Evolutionary conservation across 2,329 filamentous ascomycete genomes (phyloP), one percentile per base, ranked within the genome.

Genomic region (Ophiocordyceps camponoti-saundersi): DNA sequence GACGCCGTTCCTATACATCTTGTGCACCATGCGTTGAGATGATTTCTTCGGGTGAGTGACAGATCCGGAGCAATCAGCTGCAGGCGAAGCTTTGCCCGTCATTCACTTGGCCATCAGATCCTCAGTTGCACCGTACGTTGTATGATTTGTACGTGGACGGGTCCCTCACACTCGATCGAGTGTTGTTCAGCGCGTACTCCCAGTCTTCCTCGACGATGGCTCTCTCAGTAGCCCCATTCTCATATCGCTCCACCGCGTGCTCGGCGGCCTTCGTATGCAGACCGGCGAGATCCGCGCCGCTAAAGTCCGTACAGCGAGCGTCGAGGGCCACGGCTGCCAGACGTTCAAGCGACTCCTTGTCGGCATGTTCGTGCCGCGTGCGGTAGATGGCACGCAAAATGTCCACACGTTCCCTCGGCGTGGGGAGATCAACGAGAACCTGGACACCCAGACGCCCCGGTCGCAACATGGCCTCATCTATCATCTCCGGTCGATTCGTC

Each of bases 401-500:
- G 48, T 93, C 87, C 0, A 85, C 84, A 15, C 92, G 75, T 59
- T 95, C 88, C 8, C 80, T 72, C 0, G 81, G 70, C 23, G 79
- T 81, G 0, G 92, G 92, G 0, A 96, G 67, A 56, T 92, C 89
- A 39, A 98, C 83, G 55, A 90, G 95, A 23, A 96, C 73, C n/a
- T 82, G 77, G 0, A 82, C 90, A 52, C 89, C 90, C 1, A 98
- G 72, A 23, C 92, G 81, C 1, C 92, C 92, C 0, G 92, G 90
- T 1, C 92, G 82, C 12, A 96, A 74, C 79, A 98, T 94, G 1
- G 92, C 92, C 2, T 86, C 80, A 60, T 98, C 92, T 54, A 98
- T 96, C 67, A 95, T 94, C 59, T 96, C 90, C 0, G 90, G 90
- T 0, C 92, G 72, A 62, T 98, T 98, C 2, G 92, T 96, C 0